phyloP scores from a whole-genome alignment of 2,329 filamentous ascomycete genomes.

The Sarocladium oryzae region DNA sequence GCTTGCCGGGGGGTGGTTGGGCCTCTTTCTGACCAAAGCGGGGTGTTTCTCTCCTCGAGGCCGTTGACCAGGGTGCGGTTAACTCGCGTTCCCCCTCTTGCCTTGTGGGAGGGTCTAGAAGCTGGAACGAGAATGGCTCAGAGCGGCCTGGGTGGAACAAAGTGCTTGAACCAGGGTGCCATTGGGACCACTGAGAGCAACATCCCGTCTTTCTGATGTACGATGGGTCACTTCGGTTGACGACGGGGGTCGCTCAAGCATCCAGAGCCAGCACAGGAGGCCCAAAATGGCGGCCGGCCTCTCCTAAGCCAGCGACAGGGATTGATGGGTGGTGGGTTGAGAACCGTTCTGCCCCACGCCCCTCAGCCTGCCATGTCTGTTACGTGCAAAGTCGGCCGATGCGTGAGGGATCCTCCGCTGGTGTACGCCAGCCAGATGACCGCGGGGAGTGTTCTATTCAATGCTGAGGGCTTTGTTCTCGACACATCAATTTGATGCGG shows the following conservation, averaged over 20 bases:
- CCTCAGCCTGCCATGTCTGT: neutral
- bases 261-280: slow-evolving; percentile 1
- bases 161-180: neutral
- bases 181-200: neutral
- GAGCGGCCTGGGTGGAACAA: neutral
- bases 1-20: slow-evolving; percentile 8
- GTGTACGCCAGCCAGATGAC: neutral
- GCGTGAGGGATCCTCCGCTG: slow-evolving; percentile 4
- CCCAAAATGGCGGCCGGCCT: slow-evolving; percentile 5
- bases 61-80: slow-evolving; percentile 2
- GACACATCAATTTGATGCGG: too few species aligned
- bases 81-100: neutral
- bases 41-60: slow-evolving; percentile 3
- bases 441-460: too few species aligned
- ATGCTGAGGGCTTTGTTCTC: too few species aligned
- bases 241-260: neutral
- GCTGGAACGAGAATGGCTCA: slow-evolving; percentile 2
- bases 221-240: slow-evolving; percentile 1
- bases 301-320: neutral
- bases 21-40: slow-evolving; percentile 1
- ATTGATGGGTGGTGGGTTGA: slow-evolving; percentile 1
- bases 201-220: slow-evolving; percentile 5
- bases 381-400: slow-evolving; percentile 1
- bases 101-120: neutral
- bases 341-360: slow-evolving; percentile 4